Evolutionary conservation across 2,329 filamentous ascomycete species (phyloP).

Genomic region (Fusarium proliferatum): DNA sequence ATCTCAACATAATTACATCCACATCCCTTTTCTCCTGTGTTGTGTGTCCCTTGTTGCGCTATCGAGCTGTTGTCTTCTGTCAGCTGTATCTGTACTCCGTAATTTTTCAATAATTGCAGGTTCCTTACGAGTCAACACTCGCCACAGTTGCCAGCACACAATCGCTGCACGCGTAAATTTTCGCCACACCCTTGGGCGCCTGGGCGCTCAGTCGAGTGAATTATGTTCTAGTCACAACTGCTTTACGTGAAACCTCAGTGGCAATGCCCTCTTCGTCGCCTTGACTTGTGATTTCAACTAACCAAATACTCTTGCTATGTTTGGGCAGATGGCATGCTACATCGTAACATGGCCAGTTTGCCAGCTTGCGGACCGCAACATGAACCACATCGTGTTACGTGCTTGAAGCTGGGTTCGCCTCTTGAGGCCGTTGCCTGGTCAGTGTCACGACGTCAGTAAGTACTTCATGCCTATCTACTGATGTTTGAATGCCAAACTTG

Average conservation of each 20-base stretch:
- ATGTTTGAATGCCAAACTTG: background rate
- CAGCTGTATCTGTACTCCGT: background rate
- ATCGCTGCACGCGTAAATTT: conserved; percentile 14
- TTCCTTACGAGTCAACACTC: conserved; percentile 9
- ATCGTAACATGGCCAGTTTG: background rate
- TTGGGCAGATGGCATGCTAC: background rate
- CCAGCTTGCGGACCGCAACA: background rate
- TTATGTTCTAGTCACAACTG: background rate
- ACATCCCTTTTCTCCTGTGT: conserved; percentile 40
- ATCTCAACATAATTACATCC: conserved; percentile 22
- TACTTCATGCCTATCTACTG: background rate
- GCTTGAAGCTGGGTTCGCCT: conserved; percentile 1
- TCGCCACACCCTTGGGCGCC: conserved; percentile 13
- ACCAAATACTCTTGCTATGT: background rate
- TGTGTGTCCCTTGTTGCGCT: conserved; percentile 7
- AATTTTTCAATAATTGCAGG: background rate
- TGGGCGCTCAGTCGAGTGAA: conserved; percentile 8
- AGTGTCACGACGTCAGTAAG: conserved; percentile 8
- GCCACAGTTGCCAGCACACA: conserved; percentile 28
- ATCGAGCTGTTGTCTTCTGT: background rate
- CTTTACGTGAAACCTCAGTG: background rate
- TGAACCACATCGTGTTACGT: conserved; percentile 1
- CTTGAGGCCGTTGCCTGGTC: conserved; percentile 17
- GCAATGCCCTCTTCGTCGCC: background rate
- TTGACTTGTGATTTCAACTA: background rate